These are phyloP conservation scores for Paraconiothyrium sp. DNA, from an alignment of 2,329 filamentous ascomycete genomes.

Conservation along the genomic window DNA sequence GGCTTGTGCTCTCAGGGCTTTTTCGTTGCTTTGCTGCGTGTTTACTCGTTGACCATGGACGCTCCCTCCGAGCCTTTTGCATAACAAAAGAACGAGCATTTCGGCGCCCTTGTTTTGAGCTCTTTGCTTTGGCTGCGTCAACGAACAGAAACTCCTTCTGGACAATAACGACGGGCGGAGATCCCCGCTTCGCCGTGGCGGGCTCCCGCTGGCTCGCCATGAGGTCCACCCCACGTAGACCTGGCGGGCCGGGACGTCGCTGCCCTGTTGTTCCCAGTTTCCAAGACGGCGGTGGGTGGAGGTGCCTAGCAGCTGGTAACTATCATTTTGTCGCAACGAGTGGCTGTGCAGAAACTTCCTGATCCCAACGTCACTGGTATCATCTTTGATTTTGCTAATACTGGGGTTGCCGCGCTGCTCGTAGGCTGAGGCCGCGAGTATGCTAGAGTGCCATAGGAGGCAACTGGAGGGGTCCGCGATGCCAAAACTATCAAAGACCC, in stretches of 20 bases:
- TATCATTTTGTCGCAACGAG: conserved; percentile 28
- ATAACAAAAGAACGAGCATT: conserved; percentile 54
- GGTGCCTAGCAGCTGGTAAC: conserved; percentile 35
- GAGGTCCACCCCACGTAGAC: conserved; percentile 30
- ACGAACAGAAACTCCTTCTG: conserved; percentile 51
- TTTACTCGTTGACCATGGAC: conserved; percentile 53
- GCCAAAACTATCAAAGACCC: conserved; percentile 46
- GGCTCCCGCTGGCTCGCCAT: conserved; percentile 40
- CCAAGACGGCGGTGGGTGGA: conserved; percentile 31
- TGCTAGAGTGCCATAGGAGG: conserved; percentile 30
- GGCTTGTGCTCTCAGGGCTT: conserved; percentile 39
- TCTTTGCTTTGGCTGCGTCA: conserved; percentile 49
- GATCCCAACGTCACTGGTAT: conserved; percentile 37
- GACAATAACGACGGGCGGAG: conserved; percentile 32
- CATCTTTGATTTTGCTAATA: conserved; percentile 35
- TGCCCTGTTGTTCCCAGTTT: conserved; percentile 28
- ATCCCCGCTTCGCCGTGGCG: conserved; percentile 30
- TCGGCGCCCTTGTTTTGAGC: conserved; percentile 49
- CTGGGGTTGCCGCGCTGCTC: conserved; percentile 26
- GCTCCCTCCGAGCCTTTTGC: conserved; percentile 50
- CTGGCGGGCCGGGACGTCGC: conserved; percentile 22
- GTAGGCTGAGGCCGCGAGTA: conserved; percentile 35
- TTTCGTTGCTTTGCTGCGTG: conserved; percentile 44
- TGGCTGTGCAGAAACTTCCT: conserved; percentile 39
- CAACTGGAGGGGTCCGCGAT: conserved; percentile 38